phyloP scores from a whole-genome alignment of 2,329 filamentous ascomycete species.

The Monilinia vaccinii-corymbosi region DNA sequence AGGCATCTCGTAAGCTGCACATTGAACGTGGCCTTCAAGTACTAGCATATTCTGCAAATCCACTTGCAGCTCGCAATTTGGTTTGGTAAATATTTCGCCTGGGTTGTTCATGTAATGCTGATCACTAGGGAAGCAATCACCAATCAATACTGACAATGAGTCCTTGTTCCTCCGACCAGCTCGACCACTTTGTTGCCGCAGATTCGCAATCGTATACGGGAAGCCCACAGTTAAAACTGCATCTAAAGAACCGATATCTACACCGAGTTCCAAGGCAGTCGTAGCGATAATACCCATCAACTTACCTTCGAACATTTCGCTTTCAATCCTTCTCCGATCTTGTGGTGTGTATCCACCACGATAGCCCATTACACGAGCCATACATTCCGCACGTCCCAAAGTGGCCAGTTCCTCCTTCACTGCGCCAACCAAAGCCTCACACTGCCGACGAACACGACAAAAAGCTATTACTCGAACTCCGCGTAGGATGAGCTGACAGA shows the following conservation, averaged over 20 bases:
- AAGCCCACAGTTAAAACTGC: conserved; percentile 92
- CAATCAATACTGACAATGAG: conserved; percentile 80
- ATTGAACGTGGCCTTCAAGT: conserved; percentile 89
- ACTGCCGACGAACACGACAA: conserved; percentile 78
- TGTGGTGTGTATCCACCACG: conserved; percentile 90
- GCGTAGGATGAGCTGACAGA: conserved; percentile 79
- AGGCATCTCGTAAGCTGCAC: conserved; percentile 90
- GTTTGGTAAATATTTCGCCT: conserved; percentile 84
- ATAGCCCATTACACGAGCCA: conserved; percentile 84
- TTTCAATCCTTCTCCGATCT: conserved; percentile 80
- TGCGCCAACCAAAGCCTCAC: conserved; percentile 72
- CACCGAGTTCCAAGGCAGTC: conserved; percentile 82
- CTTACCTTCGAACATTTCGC: conserved; percentile 94
- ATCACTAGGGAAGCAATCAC: conserved; percentile 82
- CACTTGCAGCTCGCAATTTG: conserved; percentile 81
- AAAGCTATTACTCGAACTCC: conserved; percentile 92
- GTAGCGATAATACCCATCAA: conserved; percentile 90
- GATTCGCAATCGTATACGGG: conserved; percentile 88
- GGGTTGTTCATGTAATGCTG: conserved; percentile 98
- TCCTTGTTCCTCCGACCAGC: conserved; percentile 90
- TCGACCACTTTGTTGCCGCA: conserved; percentile 88
- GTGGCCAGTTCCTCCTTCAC: conserved; percentile 68
- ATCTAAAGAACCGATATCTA: conserved; percentile 91
- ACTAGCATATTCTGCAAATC: conserved; percentile 89
- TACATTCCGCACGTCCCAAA: conserved; percentile 66